Evolutionary conservation across 192 early-diverging fungal genomes (phyloP), one percentile per base, ranked within the genome.

Genomic region (Pilaira anomala): DNA sequence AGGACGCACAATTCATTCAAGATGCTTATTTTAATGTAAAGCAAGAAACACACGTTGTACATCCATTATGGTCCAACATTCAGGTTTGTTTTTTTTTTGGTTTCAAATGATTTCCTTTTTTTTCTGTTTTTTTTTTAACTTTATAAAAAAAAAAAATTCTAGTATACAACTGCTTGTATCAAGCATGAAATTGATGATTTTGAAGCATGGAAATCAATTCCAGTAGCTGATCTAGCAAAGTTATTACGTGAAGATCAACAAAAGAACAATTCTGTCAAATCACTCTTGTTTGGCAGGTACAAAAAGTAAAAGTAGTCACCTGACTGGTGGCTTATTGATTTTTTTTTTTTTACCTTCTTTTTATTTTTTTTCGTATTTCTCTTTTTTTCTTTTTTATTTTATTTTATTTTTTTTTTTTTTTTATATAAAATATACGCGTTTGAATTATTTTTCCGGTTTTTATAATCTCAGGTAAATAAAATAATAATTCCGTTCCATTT

Each of bases 141-240:
- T n/a, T n/a, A n/a, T n/a, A n/a, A n/a, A n/a, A n/a, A n/a, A n/a
- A n/a, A n/a, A n/a, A n/a, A n/a, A n/a, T n/a, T n/a, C n/a, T 40
- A 58, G 56, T 21, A 58, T 16, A 42, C 56, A 14, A 40, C 39
- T 9, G 19, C 18, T 26, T 28, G 33, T 14, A 36, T 58, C 4
- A 41, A 39, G 41, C 36, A 58, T 12, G 56, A 58, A 42, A 58
- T 58, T 21, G 41, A 58, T 24, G 22, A n/a, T 5, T 58, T 58
- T 58, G 33, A 58, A 58, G 56, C 40, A 16, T 58, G 56, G 56
- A 58, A 42, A 7, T 58, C 56, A 18, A 22, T 58, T 19, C 56
- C 56, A 2, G 40, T 42, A 24, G 33, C 29, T 42, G 56, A 58
- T 39, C 11, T 58, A 24, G 22, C 21, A 22, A 26, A 39, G 1